Evolutionary conservation across 441 rosid genomes (phyloP).

Genomic region (Eruca vesicaria): DNA sequence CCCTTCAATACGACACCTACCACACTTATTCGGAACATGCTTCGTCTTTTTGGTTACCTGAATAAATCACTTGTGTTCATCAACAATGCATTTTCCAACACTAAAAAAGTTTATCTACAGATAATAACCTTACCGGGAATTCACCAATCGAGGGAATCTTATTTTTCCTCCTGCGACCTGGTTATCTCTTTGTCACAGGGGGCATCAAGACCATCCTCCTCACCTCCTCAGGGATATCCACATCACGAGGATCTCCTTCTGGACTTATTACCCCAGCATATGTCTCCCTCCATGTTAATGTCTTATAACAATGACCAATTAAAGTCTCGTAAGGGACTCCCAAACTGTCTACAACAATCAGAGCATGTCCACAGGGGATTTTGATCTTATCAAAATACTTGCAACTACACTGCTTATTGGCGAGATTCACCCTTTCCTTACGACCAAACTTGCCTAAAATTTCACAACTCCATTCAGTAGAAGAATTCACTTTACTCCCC

Average conservation of each 20-base stretch:
- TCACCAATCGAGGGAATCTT: neutral
- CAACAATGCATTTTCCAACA: too few species aligned
- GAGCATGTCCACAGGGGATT: neutral
- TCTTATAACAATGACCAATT: neutral
- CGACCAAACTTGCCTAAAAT: neutral
- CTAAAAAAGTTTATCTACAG: too few species aligned
- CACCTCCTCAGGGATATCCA: neutral
- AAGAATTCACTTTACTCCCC: neutral
- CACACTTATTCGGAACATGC: neutral
- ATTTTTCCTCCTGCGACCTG: neutral
- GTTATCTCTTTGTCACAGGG: neutral
- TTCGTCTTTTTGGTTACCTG: neutral
- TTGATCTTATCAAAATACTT: neutral
- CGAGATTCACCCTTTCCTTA: neutral
- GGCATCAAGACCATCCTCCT: neutral
- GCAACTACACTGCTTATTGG: neutral
- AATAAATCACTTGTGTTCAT: too few species aligned
- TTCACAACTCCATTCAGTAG: neutral
- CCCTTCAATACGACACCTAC: neutral
- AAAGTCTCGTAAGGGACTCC: neutral
- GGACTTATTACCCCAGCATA: neutral
- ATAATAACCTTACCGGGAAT: neutral
- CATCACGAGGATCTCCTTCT: neutral
- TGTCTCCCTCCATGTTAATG: neutral
- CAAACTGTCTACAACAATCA: neutral